phyloP scores from a whole-genome alignment of 495 filamentous ascomycete genomes.

The Annulohypoxylon nitens region DNA sequence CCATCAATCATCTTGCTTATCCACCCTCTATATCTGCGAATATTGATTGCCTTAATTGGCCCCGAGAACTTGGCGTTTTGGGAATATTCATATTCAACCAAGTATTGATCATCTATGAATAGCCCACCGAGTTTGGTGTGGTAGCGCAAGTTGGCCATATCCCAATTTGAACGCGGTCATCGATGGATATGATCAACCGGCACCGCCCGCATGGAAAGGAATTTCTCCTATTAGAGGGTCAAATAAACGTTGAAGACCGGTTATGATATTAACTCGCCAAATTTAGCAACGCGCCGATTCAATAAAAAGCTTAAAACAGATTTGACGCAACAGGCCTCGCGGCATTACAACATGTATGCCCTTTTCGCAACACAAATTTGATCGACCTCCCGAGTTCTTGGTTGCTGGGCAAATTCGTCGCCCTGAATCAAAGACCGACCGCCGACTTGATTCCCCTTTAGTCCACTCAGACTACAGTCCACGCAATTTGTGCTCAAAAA shows the following conservation, averaged over 20 bases:
- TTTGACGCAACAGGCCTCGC: constrained; percentile 27
- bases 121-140: not conserved
- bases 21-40: not conserved
- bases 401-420: constrained; percentile 24
- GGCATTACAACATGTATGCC: not conserved
- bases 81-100: not conserved
- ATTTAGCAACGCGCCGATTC: not conserved
- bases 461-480: not conserved
- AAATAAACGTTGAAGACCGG: not conserved
- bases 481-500: not conserved
- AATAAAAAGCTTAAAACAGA: not conserved
- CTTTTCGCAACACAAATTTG: constrained; percentile 28
- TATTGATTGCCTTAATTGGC: not conserved
- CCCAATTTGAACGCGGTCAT: constrained; percentile 25
- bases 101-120: not conserved
- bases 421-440: constrained; percentile 33
- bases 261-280: not conserved
- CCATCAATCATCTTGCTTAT: not conserved
- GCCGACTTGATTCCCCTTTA: constrained; percentile 17
- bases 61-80: not conserved
- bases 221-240: constrained; percentile 1
- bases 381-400: constrained; percentile 9
- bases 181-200: not conserved
- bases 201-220: not conserved
- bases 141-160: constrained; percentile 21